Evolutionary conservation across 108 stramenopile genomes (phyloP).

Genomic region (Pseudonitzschia pungens): DNA sequence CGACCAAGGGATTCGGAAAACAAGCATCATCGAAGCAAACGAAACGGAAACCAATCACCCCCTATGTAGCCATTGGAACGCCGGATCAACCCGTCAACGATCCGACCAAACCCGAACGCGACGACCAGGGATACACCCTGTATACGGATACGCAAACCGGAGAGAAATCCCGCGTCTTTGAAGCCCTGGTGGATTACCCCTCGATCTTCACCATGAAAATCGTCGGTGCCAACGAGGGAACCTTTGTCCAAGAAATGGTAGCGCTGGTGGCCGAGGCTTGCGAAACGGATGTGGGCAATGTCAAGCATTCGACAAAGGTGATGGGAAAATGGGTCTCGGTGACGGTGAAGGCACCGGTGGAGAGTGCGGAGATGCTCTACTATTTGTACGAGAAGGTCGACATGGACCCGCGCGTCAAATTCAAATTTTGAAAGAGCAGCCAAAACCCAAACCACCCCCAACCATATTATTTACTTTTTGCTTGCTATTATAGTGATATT

Average conservation of each 20-base stretch:
- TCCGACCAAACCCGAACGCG: conserved; percentile 76
- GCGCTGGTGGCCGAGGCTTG: conserved; percentile 74
- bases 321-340: conserved; percentile 87
- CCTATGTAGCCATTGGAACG: conserved; percentile 66
- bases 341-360: conserved; percentile 78
- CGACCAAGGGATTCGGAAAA: conserved; percentile 38
- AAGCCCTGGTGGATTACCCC: conserved; percentile 89
- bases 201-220: conserved; percentile 87
- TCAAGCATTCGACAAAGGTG: conserved; percentile 50
- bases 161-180: conserved; percentile 87
- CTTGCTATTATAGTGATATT: neutral
- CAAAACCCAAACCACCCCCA: no score
- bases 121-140: conserved; percentile 87
- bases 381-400: conserved; percentile 74
- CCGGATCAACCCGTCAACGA: conserved; percentile 64
- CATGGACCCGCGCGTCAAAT: conserved; percentile 85
- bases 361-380: conserved; percentile 87
- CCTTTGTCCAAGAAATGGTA: conserved; percentile 76
- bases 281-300: conserved; percentile 42
- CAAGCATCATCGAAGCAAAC: neutral
- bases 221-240: conserved; percentile 74
- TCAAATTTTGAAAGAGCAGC: conserved; percentile 88
- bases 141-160: conserved; percentile 85
- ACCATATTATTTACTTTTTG: neutral
- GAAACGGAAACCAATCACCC: conserved; percentile 11